A percentile compares a stretch with the other conserved stretches of the same genome.
phyloP scores from a whole-genome alignment of 257 asterid species.

The Solanum tacnaense region DNA sequence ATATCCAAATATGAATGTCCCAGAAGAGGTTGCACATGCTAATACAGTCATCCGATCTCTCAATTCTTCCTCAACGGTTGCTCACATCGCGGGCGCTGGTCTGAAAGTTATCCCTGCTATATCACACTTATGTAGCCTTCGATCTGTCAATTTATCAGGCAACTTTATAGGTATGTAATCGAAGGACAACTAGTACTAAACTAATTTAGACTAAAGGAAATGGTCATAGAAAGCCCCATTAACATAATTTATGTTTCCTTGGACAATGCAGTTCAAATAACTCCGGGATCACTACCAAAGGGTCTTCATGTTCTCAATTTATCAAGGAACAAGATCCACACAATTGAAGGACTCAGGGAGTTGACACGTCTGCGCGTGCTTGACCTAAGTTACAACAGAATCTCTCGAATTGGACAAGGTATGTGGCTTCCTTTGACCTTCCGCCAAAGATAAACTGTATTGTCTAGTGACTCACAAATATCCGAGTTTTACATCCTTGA shows the following conservation, averaged over 20 bases:
- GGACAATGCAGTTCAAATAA: conserved; percentile 42
- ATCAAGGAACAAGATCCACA: conserved; percentile 64
- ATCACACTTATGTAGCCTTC: conserved; percentile 46
- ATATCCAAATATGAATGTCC: too few relatives aligned
- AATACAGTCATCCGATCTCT: too few relatives aligned
- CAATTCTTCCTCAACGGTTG: too few relatives aligned
- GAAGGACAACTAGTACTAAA: background rate
- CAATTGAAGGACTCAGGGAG: conserved; percentile 76
- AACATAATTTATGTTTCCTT: background rate
- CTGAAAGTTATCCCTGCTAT: conserved; percentile 54
- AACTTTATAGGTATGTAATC: conserved; percentile 50
- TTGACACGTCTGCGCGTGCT: conserved; percentile 59
- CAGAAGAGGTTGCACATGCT: too few relatives aligned
- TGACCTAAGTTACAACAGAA: conserved; percentile 76
- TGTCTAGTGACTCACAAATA: background rate
- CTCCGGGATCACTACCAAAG: conserved; percentile 72
- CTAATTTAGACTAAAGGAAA: background rate
- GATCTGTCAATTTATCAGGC: conserved; percentile 66
- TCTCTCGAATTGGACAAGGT: conserved; percentile 80
- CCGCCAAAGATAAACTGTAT: background rate
- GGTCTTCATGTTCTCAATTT: conserved; percentile 71
- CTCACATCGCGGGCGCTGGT: too few relatives aligned
- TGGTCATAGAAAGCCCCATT: background rate
- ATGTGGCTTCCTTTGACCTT: background rate
- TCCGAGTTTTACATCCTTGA: background rate